phyloP scores from a whole-genome alignment of 2,329 filamentous ascomycete genomes.

The Fusarium dimerum region DNA sequence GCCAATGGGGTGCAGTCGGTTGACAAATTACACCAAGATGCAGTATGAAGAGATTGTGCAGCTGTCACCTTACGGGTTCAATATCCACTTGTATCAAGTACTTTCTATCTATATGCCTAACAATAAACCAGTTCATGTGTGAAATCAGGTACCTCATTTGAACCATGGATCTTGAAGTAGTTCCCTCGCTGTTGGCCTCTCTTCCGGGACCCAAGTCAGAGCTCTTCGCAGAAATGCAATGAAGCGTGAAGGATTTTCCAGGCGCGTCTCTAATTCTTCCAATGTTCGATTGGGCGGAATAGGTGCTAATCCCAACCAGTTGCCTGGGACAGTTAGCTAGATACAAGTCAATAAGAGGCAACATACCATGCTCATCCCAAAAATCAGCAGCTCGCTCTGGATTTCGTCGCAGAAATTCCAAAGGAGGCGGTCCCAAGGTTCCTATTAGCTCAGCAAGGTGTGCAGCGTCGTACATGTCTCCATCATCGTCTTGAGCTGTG shows the following conservation, averaged over 20 bases:
- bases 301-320: conserved; percentile 22
- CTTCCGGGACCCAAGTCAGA: conserved; percentile 21
- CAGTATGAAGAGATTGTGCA: too few species aligned
- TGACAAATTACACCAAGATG: too few species aligned
- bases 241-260: conserved; percentile 19
- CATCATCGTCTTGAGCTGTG: conserved; percentile 20
- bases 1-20: too few species aligned
- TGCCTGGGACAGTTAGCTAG: conserved; percentile 10
- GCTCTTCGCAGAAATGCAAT: conserved; percentile 24
- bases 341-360: neutral
- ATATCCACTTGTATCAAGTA: too few species aligned
- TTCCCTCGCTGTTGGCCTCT: conserved; percentile 26
- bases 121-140: neutral
- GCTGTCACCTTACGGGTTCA: too few species aligned
- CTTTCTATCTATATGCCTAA: too few species aligned
- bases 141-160: neutral
- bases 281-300: conserved; percentile 20
- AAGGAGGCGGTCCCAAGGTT: conserved; percentile 23
- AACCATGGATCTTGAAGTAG: conserved; percentile 28
- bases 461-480: conserved; percentile 20
- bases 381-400: conserved; percentile 16
- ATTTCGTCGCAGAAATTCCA: conserved; percentile 15
- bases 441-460: conserved; percentile 28
- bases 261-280: conserved; percentile 17
- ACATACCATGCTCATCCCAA: conserved; percentile 26